phyloP scores from a whole-genome alignment of 1,284 basidiomycete species.

The Irpex lacteus region DNA sequence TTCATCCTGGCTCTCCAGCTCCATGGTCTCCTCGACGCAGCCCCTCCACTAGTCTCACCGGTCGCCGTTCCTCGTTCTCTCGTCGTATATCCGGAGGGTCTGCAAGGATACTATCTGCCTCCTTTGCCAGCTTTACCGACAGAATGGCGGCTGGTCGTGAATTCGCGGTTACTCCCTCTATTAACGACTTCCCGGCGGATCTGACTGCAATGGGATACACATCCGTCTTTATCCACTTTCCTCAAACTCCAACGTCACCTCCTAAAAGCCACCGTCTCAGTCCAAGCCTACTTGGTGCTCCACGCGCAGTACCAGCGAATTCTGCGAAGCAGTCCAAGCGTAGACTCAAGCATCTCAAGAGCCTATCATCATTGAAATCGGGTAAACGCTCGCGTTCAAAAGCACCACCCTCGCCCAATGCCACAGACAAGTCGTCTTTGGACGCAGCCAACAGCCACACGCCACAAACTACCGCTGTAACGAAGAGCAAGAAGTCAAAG shows the following conservation, averaged over 20 bases:
- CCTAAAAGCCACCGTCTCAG: conserved; percentile 14
- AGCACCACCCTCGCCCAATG: conserved; percentile 20
- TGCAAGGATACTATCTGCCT: conserved; percentile 34
- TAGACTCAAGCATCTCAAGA: conserved; percentile 28
- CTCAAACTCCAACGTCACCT: conserved; percentile 32
- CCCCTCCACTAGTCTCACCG: conserved; percentile 27
- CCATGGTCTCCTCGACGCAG: conserved; percentile 32
- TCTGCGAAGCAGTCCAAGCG: conserved; percentile 18
- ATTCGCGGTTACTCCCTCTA: conserved; percentile 27
- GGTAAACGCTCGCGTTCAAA: conserved; percentile 22
- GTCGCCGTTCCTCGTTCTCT: conserved; percentile 29
- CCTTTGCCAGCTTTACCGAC: conserved; percentile 41
- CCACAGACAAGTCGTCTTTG: conserved; percentile 15
- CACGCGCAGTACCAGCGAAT: conserved; percentile 7
- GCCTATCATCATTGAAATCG: conserved; percentile 25
- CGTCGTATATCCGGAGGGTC: conserved; percentile 34
- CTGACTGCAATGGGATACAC: conserved; percentile 62
- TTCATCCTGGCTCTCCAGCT: conserved; percentile 67
- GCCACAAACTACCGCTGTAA: conserved; percentile 8
- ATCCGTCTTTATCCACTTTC: conserved; percentile 59
- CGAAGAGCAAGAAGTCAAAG: conserved; percentile 41
- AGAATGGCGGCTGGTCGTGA: conserved; percentile 32
- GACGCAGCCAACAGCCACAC: conserved; percentile 12
- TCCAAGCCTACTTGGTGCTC: conserved; percentile 11
- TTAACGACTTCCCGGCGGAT: conserved; percentile 45